A percentile compares a stretch with the other conserved stretches of the same genome.
Evolutionary conservation across 257 asterid species (phyloP).

Genomic region (Rehmannia glutinosa): DNA sequence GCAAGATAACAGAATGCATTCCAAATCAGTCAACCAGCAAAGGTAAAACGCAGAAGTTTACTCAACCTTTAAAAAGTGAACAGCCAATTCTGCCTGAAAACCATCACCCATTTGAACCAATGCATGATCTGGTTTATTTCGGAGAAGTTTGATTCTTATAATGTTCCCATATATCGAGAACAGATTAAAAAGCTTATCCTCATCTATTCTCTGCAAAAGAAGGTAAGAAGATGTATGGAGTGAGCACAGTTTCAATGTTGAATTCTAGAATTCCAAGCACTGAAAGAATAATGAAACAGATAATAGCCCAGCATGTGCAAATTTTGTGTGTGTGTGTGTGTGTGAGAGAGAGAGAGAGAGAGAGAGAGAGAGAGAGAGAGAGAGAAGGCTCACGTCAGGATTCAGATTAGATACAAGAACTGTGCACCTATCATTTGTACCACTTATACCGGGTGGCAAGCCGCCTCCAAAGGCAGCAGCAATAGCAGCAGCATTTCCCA

Average conservation of each 20-base stretch:
- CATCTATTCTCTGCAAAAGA: slow-evolving; percentile 68
- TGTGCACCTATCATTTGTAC: slow-evolving; percentile 94
- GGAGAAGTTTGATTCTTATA: slow-evolving; percentile 85
- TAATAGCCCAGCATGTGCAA: no score
- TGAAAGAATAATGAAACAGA: not conserved
- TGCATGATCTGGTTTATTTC: slow-evolving; percentile 95
- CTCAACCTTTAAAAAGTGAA: slow-evolving; percentile 86
- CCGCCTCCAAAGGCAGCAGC: slow-evolving; percentile 98
- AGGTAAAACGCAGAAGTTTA: not conserved
- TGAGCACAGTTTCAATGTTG: not conserved
- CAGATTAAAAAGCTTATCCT: slow-evolving; percentile 90
- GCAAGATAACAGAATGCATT: slow-evolving; percentile 1
- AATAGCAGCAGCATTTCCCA: slow-evolving; percentile 92
- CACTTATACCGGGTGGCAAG: slow-evolving; percentile 90
- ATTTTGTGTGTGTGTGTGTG: not conserved
- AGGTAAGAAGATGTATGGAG: slow-evolving; percentile 16
- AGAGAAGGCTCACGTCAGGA: slow-evolving; percentile 66
- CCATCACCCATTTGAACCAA: slow-evolving; percentile 98
- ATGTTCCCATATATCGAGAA: slow-evolving; percentile 95
- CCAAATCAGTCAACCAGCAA: not conserved
- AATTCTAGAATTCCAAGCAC: not conserved
- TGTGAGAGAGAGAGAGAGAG: not conserved
- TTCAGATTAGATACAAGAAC: slow-evolving; percentile 84
- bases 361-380: not conserved
- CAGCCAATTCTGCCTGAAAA: slow-evolving; percentile 97